A percentile compares a stretch with the other conserved stretches of the same genome.
phyloP scores from a whole-genome alignment of 768 basidiomycete genomes.

The Hygrocybe punicea region DNA sequence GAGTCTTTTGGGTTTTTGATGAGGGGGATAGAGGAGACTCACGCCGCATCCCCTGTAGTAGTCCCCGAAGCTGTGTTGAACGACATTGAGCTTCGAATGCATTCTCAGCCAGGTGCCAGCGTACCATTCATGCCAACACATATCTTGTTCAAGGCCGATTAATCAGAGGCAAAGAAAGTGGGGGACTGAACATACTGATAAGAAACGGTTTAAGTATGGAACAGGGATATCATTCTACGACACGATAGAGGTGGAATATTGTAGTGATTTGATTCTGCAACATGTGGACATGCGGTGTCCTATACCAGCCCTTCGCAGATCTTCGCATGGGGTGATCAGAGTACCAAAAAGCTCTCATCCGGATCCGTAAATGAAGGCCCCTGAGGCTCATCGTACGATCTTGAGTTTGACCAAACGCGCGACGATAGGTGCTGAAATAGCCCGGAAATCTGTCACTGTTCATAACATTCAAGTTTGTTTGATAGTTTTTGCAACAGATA shows the following conservation, averaged over 20 bases:
- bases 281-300: not conserved
- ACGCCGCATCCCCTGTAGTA: slow-evolving; percentile 45
- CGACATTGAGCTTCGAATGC: not conserved
- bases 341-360: not conserved
- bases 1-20: slow-evolving; percentile 8
- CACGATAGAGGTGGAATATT: not conserved
- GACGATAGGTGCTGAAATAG: too few relatives aligned
- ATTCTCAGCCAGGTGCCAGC: slow-evolving; percentile 9
- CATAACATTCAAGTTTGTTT: too few relatives aligned
- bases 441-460: too few relatives aligned
- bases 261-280: not conserved
- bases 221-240: not conserved
- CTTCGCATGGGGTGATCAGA: not conserved
- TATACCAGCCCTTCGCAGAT: not conserved
- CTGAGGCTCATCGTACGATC: too few relatives aligned
- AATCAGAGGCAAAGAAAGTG: not conserved
- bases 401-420: too few relatives aligned
- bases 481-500: too few relatives aligned
- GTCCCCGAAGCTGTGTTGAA: slow-evolving; percentile 34
- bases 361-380: too few relatives aligned
- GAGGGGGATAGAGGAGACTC: slow-evolving; percentile 12
- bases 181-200: not conserved
- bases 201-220: not conserved
- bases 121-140: slow-evolving; percentile 63
- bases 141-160: slow-evolving; percentile 18